These are phyloP conservation scores for Termitomyces titanicus DNA, from an alignment of 768 basidiomycete species.

Conservation along the genomic window DNA sequence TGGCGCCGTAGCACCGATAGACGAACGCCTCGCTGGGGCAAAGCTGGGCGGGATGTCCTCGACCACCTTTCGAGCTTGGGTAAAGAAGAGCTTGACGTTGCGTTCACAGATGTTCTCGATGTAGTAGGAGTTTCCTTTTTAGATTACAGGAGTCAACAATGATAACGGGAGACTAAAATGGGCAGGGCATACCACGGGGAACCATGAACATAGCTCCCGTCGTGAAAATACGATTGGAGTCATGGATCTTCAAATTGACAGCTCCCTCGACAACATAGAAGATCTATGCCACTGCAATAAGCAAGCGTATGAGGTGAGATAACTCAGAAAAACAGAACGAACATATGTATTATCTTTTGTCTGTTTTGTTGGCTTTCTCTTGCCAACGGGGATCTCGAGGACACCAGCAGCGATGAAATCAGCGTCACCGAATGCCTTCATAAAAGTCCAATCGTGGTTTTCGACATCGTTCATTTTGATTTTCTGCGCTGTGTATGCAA, in stretches of 20 bases:
- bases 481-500: slow-evolving; percentile 3
- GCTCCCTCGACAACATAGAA: slow-evolving; percentile 83
- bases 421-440: slow-evolving; percentile 91
- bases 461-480: not conserved
- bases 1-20: slow-evolving; percentile 1
- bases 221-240: slow-evolving; percentile 71
- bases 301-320: not conserved
- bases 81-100: slow-evolving; percentile 84
- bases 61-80: slow-evolving; percentile 65
- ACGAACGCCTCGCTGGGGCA: slow-evolving; percentile 8
- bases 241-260: slow-evolving; percentile 80
- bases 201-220: slow-evolving; percentile 49
- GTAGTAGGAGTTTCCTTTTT: slow-evolving; percentile 52
- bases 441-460: slow-evolving; percentile 60
- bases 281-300: slow-evolving; percentile 24
- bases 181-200: slow-evolving; percentile 30
- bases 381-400: slow-evolving; percentile 73
- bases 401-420: slow-evolving; percentile 92
- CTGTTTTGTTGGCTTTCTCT: slow-evolving; percentile 80
- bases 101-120: slow-evolving; percentile 86
- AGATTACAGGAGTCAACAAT: not conserved
- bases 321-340: not conserved
- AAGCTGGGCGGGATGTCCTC: slow-evolving; percentile 7
- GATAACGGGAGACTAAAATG: not conserved
- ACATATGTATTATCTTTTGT: slow-evolving; percentile 87